Percentiles rank a stretch among this genome's conserved stretches.
Conservation (phyloP, 352 stramenopile species). For the Phytophthora brassicae region DNA sequence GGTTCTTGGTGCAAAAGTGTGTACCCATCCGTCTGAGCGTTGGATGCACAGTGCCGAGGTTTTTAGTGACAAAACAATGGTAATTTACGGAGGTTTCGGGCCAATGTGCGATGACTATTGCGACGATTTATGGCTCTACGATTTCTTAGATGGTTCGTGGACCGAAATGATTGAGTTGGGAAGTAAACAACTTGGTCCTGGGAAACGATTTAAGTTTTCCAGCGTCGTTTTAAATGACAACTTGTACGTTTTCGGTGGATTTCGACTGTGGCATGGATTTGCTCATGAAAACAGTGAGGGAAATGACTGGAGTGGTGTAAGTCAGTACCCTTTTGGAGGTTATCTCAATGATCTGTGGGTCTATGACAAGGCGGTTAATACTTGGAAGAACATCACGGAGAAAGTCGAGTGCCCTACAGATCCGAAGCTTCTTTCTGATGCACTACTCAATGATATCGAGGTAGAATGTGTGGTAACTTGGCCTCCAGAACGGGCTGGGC, state of each 20-base stretch:
- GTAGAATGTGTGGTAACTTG: conserved; percentile 85
- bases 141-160: conserved; percentile 90
- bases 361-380: conserved; percentile 61
- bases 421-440: conserved; percentile 39
- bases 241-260: conserved; percentile 91
- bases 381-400: conserved; percentile 78
- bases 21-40: conserved; percentile 85
- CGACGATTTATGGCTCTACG: conserved; percentile 95
- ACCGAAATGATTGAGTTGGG: conserved; percentile 83
- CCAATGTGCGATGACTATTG: conserved; percentile 95
- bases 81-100: conserved; percentile 93
- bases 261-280: conserved; percentile 96
- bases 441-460: conserved; percentile 69
- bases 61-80: conserved; percentile 90
- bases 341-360: conserved; percentile 96
- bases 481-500: conserved; percentile 85
- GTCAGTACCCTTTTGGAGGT: conserved; percentile 85
- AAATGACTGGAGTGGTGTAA: conserved; percentile 81
- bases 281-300: conserved; percentile 86
- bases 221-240: conserved; percentile 64
- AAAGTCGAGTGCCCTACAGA: conserved; percentile 54
- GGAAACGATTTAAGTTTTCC: conserved; percentile 93
- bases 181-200: conserved; percentile 57
- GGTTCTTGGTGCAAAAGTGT: conserved; percentile 83
- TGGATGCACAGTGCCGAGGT: conserved; percentile 90